phyloP scores from a whole-genome alignment of 23 red algal species.

The Porphyridium purpureum region DNA sequence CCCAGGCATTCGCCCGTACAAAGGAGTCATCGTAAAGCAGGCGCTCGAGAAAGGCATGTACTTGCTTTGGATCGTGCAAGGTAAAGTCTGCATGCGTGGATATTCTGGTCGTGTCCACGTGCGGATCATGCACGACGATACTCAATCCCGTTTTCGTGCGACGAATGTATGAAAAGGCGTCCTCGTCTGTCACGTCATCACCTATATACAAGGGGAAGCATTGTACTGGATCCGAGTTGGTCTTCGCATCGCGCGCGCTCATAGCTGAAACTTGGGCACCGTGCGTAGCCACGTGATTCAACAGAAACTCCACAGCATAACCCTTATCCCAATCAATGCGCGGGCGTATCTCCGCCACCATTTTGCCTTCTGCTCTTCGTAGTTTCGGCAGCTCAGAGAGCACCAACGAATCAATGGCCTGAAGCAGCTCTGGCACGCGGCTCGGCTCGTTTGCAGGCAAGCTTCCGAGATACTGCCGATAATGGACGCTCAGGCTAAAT shows the following conservation, averaged over 20 bases:
- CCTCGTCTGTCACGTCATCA: constrained; percentile 87
- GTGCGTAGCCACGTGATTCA: constrained; percentile 24
- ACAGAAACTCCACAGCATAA: constrained; percentile 58
- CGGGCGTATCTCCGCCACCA: constrained; percentile 77
- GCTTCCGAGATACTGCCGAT: constrained; percentile 25
- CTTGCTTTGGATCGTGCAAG: no score
- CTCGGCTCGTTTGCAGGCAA: no score
- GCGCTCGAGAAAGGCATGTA: no score
- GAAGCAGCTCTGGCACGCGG: constrained; percentile 2
- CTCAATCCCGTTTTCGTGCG: no score
- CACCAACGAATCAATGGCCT: constrained; percentile 20
- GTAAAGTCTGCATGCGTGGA: no score
- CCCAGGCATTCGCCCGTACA: no score
- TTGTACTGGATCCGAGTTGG: no score
- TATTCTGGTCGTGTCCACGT: no score
- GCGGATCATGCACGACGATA: no score
- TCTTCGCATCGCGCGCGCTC: no score
- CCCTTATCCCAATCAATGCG: constrained; percentile 79
- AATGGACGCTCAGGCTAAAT: constrained; percentile 60
- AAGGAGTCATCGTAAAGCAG: no score
- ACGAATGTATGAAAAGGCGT: no score
- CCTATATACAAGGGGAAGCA: constrained; percentile 87
- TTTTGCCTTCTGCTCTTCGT: constrained; percentile 37
- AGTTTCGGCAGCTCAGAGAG: constrained; percentile 20
- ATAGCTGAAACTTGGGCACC: constrained; percentile 41